phyloP scores from a whole-genome alignment of 164 flowering plant species.

The Aristolochia contorta region DNA sequence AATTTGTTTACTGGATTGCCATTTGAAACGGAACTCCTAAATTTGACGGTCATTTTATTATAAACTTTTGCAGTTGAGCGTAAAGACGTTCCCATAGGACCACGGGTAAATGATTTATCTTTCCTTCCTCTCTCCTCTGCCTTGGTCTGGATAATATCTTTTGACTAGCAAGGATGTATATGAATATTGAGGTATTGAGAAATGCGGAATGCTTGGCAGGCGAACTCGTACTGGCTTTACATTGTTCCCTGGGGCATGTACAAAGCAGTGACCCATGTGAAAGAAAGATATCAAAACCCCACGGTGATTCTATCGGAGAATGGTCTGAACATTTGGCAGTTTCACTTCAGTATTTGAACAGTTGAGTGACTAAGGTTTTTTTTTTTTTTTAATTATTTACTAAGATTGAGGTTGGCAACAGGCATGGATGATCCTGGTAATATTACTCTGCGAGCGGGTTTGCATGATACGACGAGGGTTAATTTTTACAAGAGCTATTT shows the following conservation, averaged over 20 bases:
- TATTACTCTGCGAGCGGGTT: slow-evolving; percentile 42
- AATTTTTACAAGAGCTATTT: slow-evolving; percentile 52
- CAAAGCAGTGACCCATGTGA: slow-evolving; percentile 19
- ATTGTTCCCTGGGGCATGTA: slow-evolving; percentile 20
- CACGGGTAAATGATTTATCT: slow-evolving; percentile 19
- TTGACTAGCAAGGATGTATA: too few relatives aligned
- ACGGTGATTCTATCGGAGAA: slow-evolving; percentile 18
- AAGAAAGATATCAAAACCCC: slow-evolving; percentile 17
- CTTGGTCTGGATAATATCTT: not conserved
- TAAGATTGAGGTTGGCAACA: slow-evolving; percentile 14
- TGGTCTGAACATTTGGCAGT: slow-evolving; percentile 4
- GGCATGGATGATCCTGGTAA: slow-evolving; percentile 95
- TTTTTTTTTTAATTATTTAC: too few relatives aligned
- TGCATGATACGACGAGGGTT: slow-evolving; percentile 63
- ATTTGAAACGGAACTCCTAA: too few relatives aligned
- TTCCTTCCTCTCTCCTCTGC: not conserved
- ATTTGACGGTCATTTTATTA: not conserved
- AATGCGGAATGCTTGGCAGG: slow-evolving; percentile 4
- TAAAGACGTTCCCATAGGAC: slow-evolving; percentile 44
- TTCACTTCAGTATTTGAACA: too few relatives aligned
- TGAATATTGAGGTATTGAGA: too few relatives aligned
- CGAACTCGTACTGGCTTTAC: slow-evolving; percentile 20
- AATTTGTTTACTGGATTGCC: too few relatives aligned
- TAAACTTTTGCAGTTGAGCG: slow-evolving; percentile 22
- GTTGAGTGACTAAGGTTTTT: too few relatives aligned